A percentile compares a stretch with the other conserved stretches of the same genome.
Conservation (phyloP, 257 asterid species). For the Linderniella brevidens region DNA sequence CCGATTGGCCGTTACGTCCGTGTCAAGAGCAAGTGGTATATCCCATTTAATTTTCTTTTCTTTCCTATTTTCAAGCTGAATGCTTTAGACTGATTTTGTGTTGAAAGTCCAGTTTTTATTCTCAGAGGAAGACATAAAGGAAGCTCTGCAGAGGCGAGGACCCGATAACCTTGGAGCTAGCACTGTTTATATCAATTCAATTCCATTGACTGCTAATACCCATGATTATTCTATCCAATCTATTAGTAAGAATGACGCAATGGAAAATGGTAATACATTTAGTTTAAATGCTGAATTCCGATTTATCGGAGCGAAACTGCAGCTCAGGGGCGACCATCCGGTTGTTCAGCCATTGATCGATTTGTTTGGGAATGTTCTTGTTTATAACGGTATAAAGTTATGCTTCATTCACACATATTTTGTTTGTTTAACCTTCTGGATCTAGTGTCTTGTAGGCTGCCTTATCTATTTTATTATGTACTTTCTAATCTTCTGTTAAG, state of each 20-base stretch:
- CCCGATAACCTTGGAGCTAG: conserved; percentile 74
- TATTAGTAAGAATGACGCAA: conserved; percentile 15
- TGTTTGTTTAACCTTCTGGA: background rate
- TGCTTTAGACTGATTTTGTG: conserved; percentile 2
- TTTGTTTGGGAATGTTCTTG: conserved; percentile 59
- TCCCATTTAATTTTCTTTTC: conserved; percentile 19
- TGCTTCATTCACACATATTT: background rate
- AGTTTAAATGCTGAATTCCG: conserved; percentile 23
- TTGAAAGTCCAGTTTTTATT: conserved; percentile 19
- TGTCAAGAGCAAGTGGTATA: conserved; percentile 23
- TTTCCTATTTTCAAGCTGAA: no score
- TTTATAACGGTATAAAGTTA: conserved; percentile 52
- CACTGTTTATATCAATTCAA: conserved; percentile 21
- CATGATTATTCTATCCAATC: conserved; percentile 14
- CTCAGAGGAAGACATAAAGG: conserved; percentile 42
- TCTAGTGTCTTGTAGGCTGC: background rate
- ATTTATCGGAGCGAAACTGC: conserved; percentile 81
- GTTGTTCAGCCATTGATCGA: conserved; percentile 71
- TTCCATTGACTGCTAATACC: conserved; percentile 8
- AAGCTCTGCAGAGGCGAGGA: conserved; percentile 61
- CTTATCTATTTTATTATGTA: no score
- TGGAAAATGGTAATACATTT: conserved; percentile 15
- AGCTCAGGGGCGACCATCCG: conserved; percentile 61
- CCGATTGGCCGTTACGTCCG: conserved; percentile 11
- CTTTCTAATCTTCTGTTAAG: background rate